Conservation (phyloP, 345 rosid genomes). For the Brassica incana region DNA sequence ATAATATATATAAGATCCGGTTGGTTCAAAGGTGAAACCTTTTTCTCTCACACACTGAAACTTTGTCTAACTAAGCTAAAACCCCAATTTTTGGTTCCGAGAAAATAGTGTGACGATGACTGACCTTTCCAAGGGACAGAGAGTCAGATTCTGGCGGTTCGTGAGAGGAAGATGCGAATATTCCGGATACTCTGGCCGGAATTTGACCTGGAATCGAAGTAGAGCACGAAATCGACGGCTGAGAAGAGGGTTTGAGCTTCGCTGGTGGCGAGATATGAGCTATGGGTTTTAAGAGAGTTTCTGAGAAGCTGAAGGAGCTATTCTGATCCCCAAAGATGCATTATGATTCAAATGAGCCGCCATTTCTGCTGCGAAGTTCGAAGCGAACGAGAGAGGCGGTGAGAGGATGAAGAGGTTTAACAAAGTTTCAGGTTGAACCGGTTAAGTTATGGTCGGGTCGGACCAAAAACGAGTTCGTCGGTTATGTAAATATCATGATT, state of each 20-base stretch:
- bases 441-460: slow-evolving; percentile 9
- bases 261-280: slow-evolving; percentile 22
- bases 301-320: slow-evolving; percentile 28
- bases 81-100: slow-evolving; percentile 1
- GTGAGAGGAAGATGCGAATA: slow-evolving; percentile 40
- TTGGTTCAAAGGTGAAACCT: background rate
- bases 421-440: background rate
- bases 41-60: background rate
- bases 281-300: slow-evolving; percentile 34
- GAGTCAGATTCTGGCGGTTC: slow-evolving; percentile 29
- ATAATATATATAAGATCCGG: background rate
- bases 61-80: slow-evolving; percentile 8
- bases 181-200: slow-evolving; percentile 23
- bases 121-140: slow-evolving; percentile 49
- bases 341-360: slow-evolving; percentile 37
- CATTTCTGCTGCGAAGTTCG: slow-evolving; percentile 31
- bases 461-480: background rate
- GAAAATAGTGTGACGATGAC: slow-evolving; percentile 1
- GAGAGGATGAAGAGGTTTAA: background rate
- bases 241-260: slow-evolving; percentile 24
- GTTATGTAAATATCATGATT: no score
- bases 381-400: background rate
- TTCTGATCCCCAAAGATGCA: slow-evolving; percentile 31
- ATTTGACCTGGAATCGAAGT: slow-evolving; percentile 12
- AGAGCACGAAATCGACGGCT: slow-evolving; percentile 24